phyloP scores from a whole-genome alignment of 2,329 filamentous ascomycete species.

The Leptographium radiaticola region DNA sequence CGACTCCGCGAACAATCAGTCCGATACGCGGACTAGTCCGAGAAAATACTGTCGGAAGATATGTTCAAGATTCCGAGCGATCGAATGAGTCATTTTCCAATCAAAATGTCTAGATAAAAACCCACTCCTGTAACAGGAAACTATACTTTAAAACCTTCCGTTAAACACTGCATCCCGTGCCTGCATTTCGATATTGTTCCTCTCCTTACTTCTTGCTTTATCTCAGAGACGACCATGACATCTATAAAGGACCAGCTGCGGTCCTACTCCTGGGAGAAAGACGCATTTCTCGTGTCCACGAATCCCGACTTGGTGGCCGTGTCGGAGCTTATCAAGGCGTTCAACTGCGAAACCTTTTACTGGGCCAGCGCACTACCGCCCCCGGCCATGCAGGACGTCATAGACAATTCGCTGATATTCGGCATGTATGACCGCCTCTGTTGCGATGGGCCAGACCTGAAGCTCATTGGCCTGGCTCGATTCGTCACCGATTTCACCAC shows the following conservation, averaged over 20 bases:
- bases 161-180: too few relatives aligned
- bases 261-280: not conserved
- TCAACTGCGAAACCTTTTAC: not conserved
- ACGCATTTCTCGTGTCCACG: not conserved
- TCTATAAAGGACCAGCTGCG: not conserved
- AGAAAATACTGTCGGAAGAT: too few relatives aligned
- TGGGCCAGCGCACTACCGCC: not conserved
- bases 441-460: not conserved
- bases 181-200: too few relatives aligned
- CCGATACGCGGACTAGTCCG: too few relatives aligned
- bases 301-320: not conserved
- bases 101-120: too few relatives aligned
- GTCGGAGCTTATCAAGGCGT: not conserved
- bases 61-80: too few relatives aligned
- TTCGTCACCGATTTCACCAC: not conserved
- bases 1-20: too few relatives aligned
- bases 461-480: not conserved
- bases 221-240: not conserved
- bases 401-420: not conserved
- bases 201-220: too few relatives aligned
- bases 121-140: too few relatives aligned
- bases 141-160: too few relatives aligned
- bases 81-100: too few relatives aligned
- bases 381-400: not conserved
- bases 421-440: not conserved